Conservation (phyloP, 2,329 filamentous ascomycete species). For the Ceratocystis papillata region DNA sequence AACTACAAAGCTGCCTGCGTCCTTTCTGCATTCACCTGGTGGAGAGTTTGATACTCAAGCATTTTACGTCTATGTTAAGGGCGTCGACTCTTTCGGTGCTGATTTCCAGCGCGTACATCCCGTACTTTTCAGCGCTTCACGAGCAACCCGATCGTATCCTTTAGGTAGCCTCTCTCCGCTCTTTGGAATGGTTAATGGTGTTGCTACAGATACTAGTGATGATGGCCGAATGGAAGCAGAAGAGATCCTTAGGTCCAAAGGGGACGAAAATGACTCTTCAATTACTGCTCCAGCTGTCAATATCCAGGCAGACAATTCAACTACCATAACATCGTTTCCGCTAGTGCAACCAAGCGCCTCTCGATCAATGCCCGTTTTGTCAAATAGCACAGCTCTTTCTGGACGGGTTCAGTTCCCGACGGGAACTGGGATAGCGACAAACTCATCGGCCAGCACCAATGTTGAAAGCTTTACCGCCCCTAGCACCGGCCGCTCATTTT, state of each 20-base stretch:
- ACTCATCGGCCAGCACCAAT: background rate
- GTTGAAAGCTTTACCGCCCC: background rate
- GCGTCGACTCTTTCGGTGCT: conserved; percentile 14
- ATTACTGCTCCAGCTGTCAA: conserved; percentile 1
- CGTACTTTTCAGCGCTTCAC: conserved; percentile 10
- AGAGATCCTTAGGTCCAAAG: background rate
- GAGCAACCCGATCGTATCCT: background rate
- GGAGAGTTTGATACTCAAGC: background rate
- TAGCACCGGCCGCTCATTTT: background rate
- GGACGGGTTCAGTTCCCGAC: background rate
- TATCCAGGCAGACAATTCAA: conserved; percentile 11
- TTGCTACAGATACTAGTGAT: background rate
- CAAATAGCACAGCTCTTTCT: background rate
- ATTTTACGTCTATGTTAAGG: conserved; percentile 23
- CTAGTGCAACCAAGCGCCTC: background rate
- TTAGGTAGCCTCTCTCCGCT: conserved; percentile 19
- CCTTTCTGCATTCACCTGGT: background rate
- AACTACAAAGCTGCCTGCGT: conserved; percentile 1
- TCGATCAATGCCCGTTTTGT: background rate
- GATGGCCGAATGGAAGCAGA: background rate
- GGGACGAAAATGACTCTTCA: background rate
- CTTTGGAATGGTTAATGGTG: conserved; percentile 17
- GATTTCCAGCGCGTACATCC: conserved; percentile 23
- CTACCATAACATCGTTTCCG: background rate
- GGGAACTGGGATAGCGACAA: background rate